These are phyloP conservation scores for Trifolium dubium DNA, from an alignment of 306 rosid genomes.

Conservation along the genomic window DNA sequence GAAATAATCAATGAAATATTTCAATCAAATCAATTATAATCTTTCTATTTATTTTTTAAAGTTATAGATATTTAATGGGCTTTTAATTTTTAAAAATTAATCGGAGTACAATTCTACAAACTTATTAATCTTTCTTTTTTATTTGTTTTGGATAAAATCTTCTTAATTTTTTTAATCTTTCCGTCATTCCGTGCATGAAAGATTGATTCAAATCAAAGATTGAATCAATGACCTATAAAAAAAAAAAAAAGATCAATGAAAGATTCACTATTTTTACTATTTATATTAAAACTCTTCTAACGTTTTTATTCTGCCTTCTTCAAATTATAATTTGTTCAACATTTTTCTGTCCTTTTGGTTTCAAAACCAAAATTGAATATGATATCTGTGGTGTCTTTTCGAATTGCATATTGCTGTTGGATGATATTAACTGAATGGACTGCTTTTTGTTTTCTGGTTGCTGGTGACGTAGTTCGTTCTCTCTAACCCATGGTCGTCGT, in stretches of 20 bases:
- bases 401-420: neutral
- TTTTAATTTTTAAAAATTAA: neutral
- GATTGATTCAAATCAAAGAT: neutral
- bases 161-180: neutral
- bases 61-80: neutral
- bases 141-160: neutral
- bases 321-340: neutral
- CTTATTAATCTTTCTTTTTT: neutral
- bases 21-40: neutral
- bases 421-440: neutral
- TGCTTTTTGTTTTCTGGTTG: slow-evolving; percentile 13
- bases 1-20: neutral
- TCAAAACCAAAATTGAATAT: neutral
- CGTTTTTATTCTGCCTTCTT: too few relatives aligned
- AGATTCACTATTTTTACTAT: neutral
- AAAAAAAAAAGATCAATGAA: too few relatives aligned
- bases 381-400: slow-evolving; percentile 22
- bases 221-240: too few relatives aligned
- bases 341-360: neutral
- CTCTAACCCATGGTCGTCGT: neutral
- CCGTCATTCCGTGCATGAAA: too few relatives aligned
- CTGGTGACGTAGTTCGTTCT: slow-evolving; percentile 6
- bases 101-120: neutral
- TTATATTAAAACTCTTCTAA: neutral
- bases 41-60: neutral